Evolutionary conservation across 371 early-diverging fungal species (phyloP).

Genomic region (Quaeritorhiza haematococci): DNA sequence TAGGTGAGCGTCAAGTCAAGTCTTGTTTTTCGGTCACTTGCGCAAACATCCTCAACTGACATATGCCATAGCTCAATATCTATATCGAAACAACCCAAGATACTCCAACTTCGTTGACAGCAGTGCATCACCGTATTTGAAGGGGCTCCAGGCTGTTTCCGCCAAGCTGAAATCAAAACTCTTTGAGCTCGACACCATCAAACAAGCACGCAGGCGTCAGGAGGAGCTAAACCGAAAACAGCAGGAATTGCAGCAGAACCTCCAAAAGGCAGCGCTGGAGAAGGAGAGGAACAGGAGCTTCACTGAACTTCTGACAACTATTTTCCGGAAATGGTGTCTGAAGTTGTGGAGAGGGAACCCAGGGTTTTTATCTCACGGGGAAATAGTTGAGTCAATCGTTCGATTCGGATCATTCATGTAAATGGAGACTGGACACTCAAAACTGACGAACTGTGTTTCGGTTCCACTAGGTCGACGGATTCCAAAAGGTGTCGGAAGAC

Average conservation of each 20-base stretch:
- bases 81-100: slow-evolving; percentile 46
- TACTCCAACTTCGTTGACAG: no score
- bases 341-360: slow-evolving; percentile 29
- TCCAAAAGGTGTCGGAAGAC: background rate
- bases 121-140: no score
- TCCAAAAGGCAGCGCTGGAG: slow-evolving; percentile 18
- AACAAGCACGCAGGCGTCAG: slow-evolving; percentile 22
- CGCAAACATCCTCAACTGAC: background rate
- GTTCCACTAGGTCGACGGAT: background rate
- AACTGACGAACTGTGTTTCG: background rate
- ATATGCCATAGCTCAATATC: slow-evolving; percentile 33
- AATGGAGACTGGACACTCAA: background rate
- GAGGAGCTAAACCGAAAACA: slow-evolving; percentile 31
- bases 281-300: slow-evolving; percentile 25
- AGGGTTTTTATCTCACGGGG: slow-evolving; percentile 23
- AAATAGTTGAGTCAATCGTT: slow-evolving; percentile 28
- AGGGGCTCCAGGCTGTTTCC: no score
- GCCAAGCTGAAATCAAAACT: slow-evolving; percentile 25
- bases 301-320: slow-evolving; percentile 26
- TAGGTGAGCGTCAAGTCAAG: slow-evolving; percentile 27
- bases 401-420: no score
- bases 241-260: slow-evolving; percentile 24
- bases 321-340: slow-evolving; percentile 33
- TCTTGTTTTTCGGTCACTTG: background rate
- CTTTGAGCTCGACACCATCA: slow-evolving; percentile 30